Evolutionary conservation across 352 stramenopile genomes (phyloP).

Genomic region (Thraustochytrium sp.): DNA sequence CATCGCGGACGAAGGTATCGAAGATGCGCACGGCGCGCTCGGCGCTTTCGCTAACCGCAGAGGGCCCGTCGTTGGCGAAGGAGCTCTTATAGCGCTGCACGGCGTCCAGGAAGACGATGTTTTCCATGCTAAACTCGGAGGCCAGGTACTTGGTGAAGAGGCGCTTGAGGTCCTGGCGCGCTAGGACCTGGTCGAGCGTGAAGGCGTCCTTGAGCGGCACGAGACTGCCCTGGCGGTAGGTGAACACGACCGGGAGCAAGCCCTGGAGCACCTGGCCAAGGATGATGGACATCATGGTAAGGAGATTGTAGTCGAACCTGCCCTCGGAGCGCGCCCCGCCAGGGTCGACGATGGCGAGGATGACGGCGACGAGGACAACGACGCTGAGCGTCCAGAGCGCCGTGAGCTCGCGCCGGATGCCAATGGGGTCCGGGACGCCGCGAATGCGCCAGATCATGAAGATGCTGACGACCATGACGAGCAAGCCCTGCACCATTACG

Average conservation of each 20-base stretch:
- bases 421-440: not conserved
- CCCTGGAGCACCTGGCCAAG: not conserved
- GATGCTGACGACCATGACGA: not conserved
- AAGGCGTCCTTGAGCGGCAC: not conserved
- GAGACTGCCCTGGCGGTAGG: not conserved
- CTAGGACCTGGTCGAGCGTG: not conserved
- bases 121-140: conserved; percentile 24
- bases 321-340: not conserved
- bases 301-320: not conserved
- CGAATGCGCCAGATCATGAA: not conserved
- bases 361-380: not conserved
- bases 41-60: not conserved
- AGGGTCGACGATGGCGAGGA: not conserved
- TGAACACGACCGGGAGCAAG: not conserved
- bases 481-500: not conserved
- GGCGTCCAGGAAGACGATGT: conserved; percentile 33
- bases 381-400: not conserved
- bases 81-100: conserved; percentile 2
- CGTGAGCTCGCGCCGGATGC: not conserved
- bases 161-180: not conserved
- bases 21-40: not conserved
- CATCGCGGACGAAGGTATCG: not conserved
- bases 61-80: not conserved
- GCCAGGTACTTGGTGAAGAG: conserved; percentile 1
- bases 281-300: not conserved